Percentiles rank a stretch among this genome's conserved stretches.
These are phyloP conservation scores for Cyclotella atomus DNA, from an alignment of 108 stramenopile species.

Conservation along the genomic window DNA sequence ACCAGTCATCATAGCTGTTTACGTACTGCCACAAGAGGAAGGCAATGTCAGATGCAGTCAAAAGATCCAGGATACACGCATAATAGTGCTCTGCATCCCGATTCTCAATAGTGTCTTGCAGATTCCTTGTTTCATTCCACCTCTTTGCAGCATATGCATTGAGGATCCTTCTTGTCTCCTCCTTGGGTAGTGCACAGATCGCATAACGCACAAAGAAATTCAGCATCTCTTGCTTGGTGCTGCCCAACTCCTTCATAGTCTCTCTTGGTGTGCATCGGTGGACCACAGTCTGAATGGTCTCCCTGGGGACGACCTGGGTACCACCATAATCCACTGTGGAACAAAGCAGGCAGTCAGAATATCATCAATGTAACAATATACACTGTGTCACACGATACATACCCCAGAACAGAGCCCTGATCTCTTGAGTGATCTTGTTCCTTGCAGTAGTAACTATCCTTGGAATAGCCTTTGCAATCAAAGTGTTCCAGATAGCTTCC, in stretches of 20 bases:
- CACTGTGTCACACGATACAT: background rate
- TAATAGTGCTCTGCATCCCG: background rate
- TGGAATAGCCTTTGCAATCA: background rate
- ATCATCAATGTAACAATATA: background rate
- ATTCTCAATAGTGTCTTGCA: background rate
- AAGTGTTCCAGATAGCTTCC: background rate
- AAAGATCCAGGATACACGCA: background rate
- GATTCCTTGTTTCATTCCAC: background rate
- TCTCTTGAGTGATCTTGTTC: background rate
- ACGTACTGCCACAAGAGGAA: background rate
- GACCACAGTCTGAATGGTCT: too few relatives aligned
- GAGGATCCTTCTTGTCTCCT: background rate
- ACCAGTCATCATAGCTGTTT: background rate
- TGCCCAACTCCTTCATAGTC: too few relatives aligned
- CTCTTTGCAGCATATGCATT: background rate
- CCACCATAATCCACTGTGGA: too few relatives aligned
- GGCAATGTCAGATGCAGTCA: background rate
- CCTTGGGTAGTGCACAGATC: too few relatives aligned
- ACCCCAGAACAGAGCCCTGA: background rate
- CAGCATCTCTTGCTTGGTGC: too few relatives aligned
- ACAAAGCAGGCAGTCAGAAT: too few relatives aligned
- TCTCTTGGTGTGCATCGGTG: too few relatives aligned
- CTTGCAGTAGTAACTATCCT: background rate
- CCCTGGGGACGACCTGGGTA: too few relatives aligned
- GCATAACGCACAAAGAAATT: too few relatives aligned